phyloP scores from a whole-genome alignment of 2,329 filamentous ascomycete species.

The Coleophoma crateriformis region DNA sequence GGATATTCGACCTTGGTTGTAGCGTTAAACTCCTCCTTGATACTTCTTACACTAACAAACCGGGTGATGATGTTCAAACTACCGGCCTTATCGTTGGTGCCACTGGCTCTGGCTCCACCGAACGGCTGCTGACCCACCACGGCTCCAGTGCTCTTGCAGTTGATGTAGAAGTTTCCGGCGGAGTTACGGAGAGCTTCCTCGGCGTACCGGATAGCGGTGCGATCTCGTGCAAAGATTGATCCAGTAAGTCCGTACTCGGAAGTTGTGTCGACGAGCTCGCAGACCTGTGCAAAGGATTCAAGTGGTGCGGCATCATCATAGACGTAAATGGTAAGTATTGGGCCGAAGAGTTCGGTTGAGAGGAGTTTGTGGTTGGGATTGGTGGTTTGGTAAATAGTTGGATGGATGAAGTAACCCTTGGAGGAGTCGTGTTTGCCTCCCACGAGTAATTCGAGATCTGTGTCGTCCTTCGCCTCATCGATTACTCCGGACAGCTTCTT shows the following conservation, averaged over 20 bases:
- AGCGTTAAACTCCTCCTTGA: slow-evolving; percentile 71
- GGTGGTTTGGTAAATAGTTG: slow-evolving; percentile 73
- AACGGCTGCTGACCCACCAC: slow-evolving; percentile 71
- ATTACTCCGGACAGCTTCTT: slow-evolving; percentile 74
- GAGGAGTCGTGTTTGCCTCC: slow-evolving; percentile 74
- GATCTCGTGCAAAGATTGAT: slow-evolving; percentile 67
- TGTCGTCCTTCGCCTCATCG: slow-evolving; percentile 72
- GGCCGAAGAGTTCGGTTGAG: slow-evolving; percentile 76
- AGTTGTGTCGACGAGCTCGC: slow-evolving; percentile 62
- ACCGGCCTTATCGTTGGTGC: slow-evolving; percentile 71
- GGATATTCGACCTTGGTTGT: slow-evolving; percentile 62
- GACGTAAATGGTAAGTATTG: slow-evolving; percentile 67
- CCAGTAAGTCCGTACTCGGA: slow-evolving; percentile 76
- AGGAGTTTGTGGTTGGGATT: slow-evolving; percentile 72
- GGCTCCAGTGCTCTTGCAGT: slow-evolving; percentile 73
- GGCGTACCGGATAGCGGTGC: slow-evolving; percentile 58
- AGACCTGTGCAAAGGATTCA: slow-evolving; percentile 51
- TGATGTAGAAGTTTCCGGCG: slow-evolving; percentile 82
- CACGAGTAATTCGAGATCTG: slow-evolving; percentile 64
- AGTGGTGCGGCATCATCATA: slow-evolving; percentile 62
- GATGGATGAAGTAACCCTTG: slow-evolving; percentile 78
- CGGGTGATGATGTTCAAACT: slow-evolving; percentile 57
- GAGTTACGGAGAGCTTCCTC: slow-evolving; percentile 67
- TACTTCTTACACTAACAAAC: slow-evolving; percentile 61
- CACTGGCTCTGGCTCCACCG: slow-evolving; percentile 61